These are phyloP conservation scores for Cystobasidium pallidum DNA, from an alignment of 1,284 basidiomycete species.

Conservation along the genomic window DNA sequence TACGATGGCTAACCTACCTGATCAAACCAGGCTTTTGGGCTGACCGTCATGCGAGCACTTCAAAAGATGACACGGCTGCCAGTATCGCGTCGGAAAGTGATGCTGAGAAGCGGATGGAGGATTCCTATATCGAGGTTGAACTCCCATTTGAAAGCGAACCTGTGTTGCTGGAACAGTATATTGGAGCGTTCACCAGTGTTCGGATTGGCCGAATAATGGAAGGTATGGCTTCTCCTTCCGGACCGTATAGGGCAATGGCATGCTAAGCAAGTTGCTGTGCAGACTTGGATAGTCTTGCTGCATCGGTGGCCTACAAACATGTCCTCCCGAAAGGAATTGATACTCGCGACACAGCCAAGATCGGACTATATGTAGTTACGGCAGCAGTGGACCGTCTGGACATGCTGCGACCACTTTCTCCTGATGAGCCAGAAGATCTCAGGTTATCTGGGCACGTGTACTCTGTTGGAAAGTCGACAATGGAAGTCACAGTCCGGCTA, in stretches of 20 bases:
- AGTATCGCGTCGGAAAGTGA: background rate
- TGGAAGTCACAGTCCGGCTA: constrained; percentile 57
- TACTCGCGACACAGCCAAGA: constrained; percentile 49
- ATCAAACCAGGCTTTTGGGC: constrained; percentile 35
- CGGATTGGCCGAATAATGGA: constrained; percentile 57
- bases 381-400: constrained; percentile 57
- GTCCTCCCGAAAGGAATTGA: constrained; percentile 54
- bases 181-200: constrained; percentile 55
- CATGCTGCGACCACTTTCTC: constrained; percentile 49
- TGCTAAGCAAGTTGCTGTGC: background rate
- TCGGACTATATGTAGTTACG: constrained; percentile 57
- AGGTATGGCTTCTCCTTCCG: constrained; percentile 43
- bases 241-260: background rate
- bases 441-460: constrained; percentile 52
- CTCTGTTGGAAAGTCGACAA: constrained; percentile 53
- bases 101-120: constrained; percentile 51
- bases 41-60: constrained; percentile 23
- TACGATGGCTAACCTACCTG: background rate
- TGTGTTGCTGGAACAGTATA: constrained; percentile 55
- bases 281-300: constrained; percentile 56
- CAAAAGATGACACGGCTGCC: background rate
- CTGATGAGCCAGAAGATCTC: constrained; percentile 49
- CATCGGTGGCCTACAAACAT: constrained; percentile 55
- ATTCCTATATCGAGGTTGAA: constrained; percentile 55
- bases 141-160: constrained; percentile 54